These are phyloP conservation scores for Colletotrichum lupini DNA, from an alignment of 2,329 filamentous ascomycete genomes.

Conservation along the genomic window DNA sequence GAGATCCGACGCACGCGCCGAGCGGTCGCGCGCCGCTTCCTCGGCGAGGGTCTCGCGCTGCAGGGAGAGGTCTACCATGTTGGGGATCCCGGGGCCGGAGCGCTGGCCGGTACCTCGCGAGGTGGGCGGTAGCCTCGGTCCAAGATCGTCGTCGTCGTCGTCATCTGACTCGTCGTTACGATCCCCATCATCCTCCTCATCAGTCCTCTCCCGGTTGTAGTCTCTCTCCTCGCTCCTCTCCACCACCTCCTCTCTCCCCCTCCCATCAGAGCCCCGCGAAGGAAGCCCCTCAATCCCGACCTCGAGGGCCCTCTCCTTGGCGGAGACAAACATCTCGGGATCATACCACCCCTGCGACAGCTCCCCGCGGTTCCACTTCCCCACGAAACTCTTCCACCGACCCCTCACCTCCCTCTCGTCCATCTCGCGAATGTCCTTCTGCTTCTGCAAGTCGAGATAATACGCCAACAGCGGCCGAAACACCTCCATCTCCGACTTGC, in stretches of 20 bases:
- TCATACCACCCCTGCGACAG: slow-evolving; percentile 95
- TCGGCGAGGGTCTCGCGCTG: slow-evolving; percentile 61
- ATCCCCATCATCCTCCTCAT: slow-evolving; percentile 37
- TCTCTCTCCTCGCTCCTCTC: slow-evolving; percentile 3
- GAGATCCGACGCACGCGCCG: slow-evolving; percentile 60
- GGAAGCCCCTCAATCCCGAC: neutral
- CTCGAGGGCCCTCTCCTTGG: slow-evolving; percentile 43
- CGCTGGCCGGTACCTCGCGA: slow-evolving; percentile 38
- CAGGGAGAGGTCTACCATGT: slow-evolving; percentile 77
- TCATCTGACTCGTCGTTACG: slow-evolving; percentile 54
- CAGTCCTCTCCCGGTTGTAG: slow-evolving; percentile 4
- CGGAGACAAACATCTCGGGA: slow-evolving; percentile 70
- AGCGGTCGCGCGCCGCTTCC: slow-evolving; percentile 60
- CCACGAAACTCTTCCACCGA: slow-evolving; percentile 92
- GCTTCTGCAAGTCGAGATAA: slow-evolving; percentile 91
- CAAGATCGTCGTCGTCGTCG: slow-evolving; percentile 72
- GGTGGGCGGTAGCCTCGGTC: slow-evolving; percentile 51
- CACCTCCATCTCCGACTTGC: slow-evolving; percentile 72
- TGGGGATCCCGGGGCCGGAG: slow-evolving; percentile 74
- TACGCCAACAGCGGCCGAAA: slow-evolving; percentile 82
- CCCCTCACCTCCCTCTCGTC: slow-evolving; percentile 81
- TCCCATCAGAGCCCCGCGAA: neutral
- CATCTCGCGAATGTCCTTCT: slow-evolving; percentile 74
- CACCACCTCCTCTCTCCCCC: slow-evolving; percentile 35
- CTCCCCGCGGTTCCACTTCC: slow-evolving; percentile 92